Conservation (phyloP, 345 rosid genomes). For the Triadica sebifera region DNA sequence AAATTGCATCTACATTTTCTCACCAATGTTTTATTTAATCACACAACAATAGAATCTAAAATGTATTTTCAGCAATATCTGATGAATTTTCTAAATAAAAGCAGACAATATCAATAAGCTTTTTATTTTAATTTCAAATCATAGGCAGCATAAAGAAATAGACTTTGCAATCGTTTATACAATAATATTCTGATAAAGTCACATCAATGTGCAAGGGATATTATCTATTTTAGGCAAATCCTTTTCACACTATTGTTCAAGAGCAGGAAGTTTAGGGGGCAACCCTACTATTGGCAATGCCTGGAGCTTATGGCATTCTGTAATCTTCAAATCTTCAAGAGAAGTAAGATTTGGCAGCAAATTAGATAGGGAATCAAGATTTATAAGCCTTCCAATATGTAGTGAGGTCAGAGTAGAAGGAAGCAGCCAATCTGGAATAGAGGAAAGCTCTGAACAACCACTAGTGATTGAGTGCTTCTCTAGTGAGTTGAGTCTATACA, state of each 20-base stretch:
- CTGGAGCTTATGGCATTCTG: background rate
- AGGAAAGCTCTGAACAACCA: background rate
- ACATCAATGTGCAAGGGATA: background rate
- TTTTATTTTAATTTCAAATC: background rate
- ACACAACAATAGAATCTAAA: background rate
- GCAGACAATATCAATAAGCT: background rate
- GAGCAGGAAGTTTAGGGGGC: background rate
- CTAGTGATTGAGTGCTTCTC: background rate
- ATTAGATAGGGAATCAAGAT: background rate
- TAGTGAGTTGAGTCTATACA: background rate
- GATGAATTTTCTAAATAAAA: background rate
- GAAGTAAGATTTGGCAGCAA: slow-evolving; percentile 4
- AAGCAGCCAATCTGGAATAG: background rate
- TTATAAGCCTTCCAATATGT: background rate
- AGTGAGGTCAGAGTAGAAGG: background rate
- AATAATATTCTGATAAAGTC: background rate
- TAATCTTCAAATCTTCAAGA: background rate
- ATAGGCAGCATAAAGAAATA: background rate
- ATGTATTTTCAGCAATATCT: background rate
- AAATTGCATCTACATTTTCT: background rate
- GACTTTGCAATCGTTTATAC: background rate
- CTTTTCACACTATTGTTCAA: slow-evolving; percentile 1
- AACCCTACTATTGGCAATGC: background rate
- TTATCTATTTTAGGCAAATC: background rate
- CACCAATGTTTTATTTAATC: background rate